Percentiles rank a stretch among this genome's conserved stretches.
phyloP scores from a whole-genome alignment of 2,329 filamentous ascomycete genomes.

The Metarhizium brunneum region DNA sequence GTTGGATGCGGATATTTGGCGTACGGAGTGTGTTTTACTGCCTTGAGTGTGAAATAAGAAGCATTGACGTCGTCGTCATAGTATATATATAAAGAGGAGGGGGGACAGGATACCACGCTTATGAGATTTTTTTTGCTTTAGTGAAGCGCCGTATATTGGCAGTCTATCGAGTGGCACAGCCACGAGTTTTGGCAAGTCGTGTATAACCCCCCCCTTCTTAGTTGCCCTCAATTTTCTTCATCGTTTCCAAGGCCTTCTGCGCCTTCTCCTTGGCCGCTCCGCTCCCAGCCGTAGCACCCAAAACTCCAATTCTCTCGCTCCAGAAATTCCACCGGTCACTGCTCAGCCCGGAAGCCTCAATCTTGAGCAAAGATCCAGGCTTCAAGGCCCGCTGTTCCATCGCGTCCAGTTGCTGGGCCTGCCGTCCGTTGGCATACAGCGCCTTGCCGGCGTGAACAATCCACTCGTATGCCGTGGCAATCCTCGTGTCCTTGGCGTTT shows the following conservation, averaged over 20 bases:
- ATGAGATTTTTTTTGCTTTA: not conserved
- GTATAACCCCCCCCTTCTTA: not conserved
- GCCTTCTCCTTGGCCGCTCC: slow-evolving; percentile 13
- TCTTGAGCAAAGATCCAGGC: slow-evolving; percentile 13
- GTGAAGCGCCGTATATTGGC: not conserved
- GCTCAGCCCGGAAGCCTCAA: slow-evolving; percentile 13
- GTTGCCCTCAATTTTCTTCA: slow-evolving; percentile 12
- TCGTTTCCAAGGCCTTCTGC: slow-evolving; percentile 12
- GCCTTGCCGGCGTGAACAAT: slow-evolving; percentile 18
- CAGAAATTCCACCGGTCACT: slow-evolving; percentile 22
- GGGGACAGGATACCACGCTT: not conserved
- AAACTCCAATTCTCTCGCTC: slow-evolving; percentile 16
- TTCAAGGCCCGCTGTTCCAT: slow-evolving; percentile 11
- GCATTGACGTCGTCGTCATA: not conserved
- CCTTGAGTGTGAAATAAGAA: not conserved
- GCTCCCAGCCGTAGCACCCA: slow-evolving; percentile 10
- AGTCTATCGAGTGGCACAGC: not conserved
- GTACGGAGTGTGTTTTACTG: not conserved
- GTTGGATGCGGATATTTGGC: not conserved
- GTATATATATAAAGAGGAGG: not conserved
- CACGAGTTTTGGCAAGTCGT: not conserved
- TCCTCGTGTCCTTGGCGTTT: slow-evolving; percentile 10
- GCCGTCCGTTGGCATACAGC: slow-evolving; percentile 12
- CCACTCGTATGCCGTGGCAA: slow-evolving; percentile 19
- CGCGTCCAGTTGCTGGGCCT: slow-evolving; percentile 10